Percentiles rank a stretch among this genome's conserved stretches.
Evolutionary conservation across 495 filamentous ascomycete species (phyloP).

Genomic region (Parmelia sp.): DNA sequence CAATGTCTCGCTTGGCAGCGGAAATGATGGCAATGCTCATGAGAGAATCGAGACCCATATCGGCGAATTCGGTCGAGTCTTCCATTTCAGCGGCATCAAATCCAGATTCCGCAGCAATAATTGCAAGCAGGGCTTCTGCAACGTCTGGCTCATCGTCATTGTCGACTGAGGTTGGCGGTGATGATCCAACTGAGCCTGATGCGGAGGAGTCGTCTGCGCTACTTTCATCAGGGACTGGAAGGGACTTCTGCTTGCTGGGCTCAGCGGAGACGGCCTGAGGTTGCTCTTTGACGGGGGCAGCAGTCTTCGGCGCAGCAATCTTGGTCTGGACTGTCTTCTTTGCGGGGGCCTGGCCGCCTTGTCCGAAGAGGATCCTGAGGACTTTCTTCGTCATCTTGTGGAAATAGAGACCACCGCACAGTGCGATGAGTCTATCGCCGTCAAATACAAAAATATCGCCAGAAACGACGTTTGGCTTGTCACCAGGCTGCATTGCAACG

Average conservation of each 20-base stretch:
- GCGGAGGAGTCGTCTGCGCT: not conserved
- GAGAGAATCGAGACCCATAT: constrained; percentile 49
- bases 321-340: not conserved
- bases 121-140: constrained; percentile 44
- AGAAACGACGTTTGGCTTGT: constrained; percentile 38
- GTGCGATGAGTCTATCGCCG: constrained; percentile 41
- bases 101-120: constrained; percentile 60
- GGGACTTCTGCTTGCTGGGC: not conserved
- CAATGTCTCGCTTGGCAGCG: constrained; percentile 45
- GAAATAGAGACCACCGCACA: constrained; percentile 46
- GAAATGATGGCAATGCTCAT: constrained; percentile 44
- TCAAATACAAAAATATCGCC: constrained; percentile 55
- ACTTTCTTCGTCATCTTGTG: constrained; percentile 47
- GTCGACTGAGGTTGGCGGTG: not conserved
- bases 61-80: constrained; percentile 37
- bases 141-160: constrained; percentile 14
- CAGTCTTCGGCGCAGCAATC: not conserved
- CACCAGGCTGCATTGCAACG: constrained; percentile 44
- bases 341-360: constrained; percentile 16
- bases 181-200: not conserved
- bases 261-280: not conserved
- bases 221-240: not conserved
- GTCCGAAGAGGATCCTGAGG: constrained; percentile 45
- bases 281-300: not conserved
- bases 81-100: constrained; percentile 49